Conservation (phyloP, 2,329 filamentous ascomycete species). For the Penicillium brasilianum region DNA sequence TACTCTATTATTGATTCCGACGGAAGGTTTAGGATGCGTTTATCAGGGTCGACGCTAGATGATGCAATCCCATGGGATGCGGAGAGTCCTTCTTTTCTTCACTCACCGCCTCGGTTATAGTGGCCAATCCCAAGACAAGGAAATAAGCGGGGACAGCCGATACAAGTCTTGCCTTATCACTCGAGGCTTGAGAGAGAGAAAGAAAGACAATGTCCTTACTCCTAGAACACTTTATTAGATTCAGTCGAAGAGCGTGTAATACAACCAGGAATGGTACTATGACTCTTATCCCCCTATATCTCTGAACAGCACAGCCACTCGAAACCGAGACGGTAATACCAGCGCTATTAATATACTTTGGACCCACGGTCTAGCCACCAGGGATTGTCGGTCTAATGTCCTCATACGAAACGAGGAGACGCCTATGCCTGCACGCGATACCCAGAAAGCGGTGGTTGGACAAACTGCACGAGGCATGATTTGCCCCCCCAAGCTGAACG, state of each 20-base stretch:
- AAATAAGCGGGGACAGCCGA: constrained; percentile 21
- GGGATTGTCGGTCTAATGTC: constrained; percentile 18
- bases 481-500: constrained; percentile 13
- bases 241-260: too few species aligned
- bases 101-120: constrained; percentile 25
- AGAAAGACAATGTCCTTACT: neutral
- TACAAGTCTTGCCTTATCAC: constrained; percentile 11
- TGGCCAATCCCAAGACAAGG: constrained; percentile 20
- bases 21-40: neutral
- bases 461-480: constrained; percentile 16
- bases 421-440: constrained; percentile 9
- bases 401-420: constrained; percentile 10
- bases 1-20: neutral
- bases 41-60: neutral
- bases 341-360: constrained; percentile 24
- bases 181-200: too few species aligned
- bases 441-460: constrained; percentile 11
- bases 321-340: neutral
- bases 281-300: neutral
- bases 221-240: neutral
- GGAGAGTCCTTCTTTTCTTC: constrained; percentile 17
- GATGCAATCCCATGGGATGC: constrained; percentile 27
- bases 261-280: neutral
- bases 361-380: constrained; percentile 28
- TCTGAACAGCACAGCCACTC: neutral